Conservation (phyloP, 2,329 filamentous ascomycete genomes). For the Claviceps humidiphila region DNA sequence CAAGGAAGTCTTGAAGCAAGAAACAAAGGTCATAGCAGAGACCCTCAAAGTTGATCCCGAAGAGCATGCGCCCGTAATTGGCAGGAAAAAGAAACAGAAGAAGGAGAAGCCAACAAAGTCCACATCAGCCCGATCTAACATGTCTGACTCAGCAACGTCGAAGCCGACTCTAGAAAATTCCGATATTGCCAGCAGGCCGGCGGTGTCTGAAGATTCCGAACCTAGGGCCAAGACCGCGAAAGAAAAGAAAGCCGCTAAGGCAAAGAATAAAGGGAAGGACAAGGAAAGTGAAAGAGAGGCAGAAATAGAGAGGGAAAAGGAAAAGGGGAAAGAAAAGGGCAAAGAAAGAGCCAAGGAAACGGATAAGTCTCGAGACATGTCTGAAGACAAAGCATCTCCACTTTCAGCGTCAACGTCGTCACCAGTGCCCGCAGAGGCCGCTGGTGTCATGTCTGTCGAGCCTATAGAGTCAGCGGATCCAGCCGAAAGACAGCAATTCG, state of each 20-base stretch:
- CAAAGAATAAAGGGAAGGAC: slow-evolving; percentile 16
- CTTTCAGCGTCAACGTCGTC: slow-evolving; percentile 2
- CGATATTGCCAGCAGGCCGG: not conserved
- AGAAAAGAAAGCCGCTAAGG: slow-evolving; percentile 19
- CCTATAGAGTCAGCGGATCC: slow-evolving; percentile 10
- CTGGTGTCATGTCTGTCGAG: slow-evolving; percentile 8
- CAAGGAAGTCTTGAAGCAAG: slow-evolving; percentile 53
- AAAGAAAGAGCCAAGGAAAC: not conserved
- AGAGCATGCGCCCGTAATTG: slow-evolving; percentile 58
- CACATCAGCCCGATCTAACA: slow-evolving; percentile 5
- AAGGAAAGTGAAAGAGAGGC: slow-evolving; percentile 5
- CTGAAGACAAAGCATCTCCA: slow-evolving; percentile 3
- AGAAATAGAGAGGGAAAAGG: not conserved
- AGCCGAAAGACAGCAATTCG: slow-evolving; percentile 18
- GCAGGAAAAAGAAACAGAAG: slow-evolving; percentile 76
- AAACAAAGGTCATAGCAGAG: slow-evolving; percentile 41
- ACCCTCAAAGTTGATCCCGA: slow-evolving; percentile 37
- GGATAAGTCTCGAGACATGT: slow-evolving; percentile 3
- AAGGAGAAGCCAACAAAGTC: slow-evolving; percentile 44
- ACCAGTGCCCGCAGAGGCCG: slow-evolving; percentile 7
- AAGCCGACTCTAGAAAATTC: not conserved
- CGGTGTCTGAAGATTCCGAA: slow-evolving; percentile 8
- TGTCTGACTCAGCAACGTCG: not conserved
- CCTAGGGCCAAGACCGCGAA: slow-evolving; percentile 16
- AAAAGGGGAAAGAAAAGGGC: slow-evolving; percentile 3